Conservation (phyloP, 345 rosid genomes). For the Rhizophora mangle region DNA sequence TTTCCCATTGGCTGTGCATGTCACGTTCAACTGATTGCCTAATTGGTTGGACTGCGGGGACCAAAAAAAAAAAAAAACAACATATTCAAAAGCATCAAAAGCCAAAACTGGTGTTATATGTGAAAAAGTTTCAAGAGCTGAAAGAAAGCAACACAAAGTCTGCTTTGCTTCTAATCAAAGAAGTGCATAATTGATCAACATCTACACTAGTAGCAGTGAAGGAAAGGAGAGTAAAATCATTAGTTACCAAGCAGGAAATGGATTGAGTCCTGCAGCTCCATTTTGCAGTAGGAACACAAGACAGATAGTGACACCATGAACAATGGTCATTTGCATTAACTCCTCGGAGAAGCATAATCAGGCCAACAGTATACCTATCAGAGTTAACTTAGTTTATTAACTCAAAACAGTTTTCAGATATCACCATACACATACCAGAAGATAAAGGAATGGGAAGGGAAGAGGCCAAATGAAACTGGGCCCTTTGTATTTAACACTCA, state of each 20-base stretch:
- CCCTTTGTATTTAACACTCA: too few species aligned
- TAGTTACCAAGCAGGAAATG: constrained; percentile 60
- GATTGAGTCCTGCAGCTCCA: constrained; percentile 83
- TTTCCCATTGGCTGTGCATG: constrained; percentile 66
- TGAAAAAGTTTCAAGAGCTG: neutral
- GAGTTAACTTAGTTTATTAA: neutral
- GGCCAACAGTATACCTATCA: constrained; percentile 54
- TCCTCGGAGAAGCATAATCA: constrained; percentile 69
- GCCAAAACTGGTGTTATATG: neutral
- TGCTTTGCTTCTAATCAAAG: too few species aligned
- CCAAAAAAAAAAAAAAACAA: neutral
- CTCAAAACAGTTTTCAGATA: constrained; percentile 1
- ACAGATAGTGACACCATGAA: constrained; percentile 95
- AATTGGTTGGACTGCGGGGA: constrained; percentile 48
- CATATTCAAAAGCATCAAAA: neutral
- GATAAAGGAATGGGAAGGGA: too few species aligned
- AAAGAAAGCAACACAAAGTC: neutral
- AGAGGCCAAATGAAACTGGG: too few species aligned
- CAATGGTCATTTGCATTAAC: constrained; percentile 85
- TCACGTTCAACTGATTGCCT: constrained; percentile 67
- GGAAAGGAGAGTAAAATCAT: neutral
- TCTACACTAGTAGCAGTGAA: neutral
- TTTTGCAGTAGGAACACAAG: constrained; percentile 80
- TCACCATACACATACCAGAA: neutral
- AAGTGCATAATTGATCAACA: neutral